Evolutionary conservation across 805 yeast genomes (phyloP).

Genomic region (Pichia scutulata): DNA sequence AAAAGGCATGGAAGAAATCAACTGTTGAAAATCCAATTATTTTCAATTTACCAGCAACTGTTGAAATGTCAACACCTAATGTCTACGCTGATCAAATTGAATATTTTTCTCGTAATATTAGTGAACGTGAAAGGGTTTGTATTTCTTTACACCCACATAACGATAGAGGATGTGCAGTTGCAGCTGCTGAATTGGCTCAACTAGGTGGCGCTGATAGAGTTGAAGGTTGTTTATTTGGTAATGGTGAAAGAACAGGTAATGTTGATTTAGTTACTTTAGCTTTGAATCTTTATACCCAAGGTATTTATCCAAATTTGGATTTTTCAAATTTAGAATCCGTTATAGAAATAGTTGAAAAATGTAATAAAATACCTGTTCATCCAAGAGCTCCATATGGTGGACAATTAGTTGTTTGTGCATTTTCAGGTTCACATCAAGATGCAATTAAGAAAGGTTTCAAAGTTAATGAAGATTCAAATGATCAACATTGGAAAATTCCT

Average conservation of each 20-base stretch:
- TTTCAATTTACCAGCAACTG: slow-evolving; percentile 80
- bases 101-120: slow-evolving; percentile 52
- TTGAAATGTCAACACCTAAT: slow-evolving; percentile 74
- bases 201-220: slow-evolving; percentile 85
- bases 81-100: slow-evolving; percentile 82
- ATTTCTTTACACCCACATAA: slow-evolving; percentile 78
- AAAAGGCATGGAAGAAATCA: slow-evolving; percentile 62
- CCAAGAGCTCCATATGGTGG: slow-evolving; percentile 82
- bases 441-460: slow-evolving; percentile 80
- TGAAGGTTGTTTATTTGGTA: slow-evolving; percentile 80
- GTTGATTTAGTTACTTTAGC: slow-evolving; percentile 77
- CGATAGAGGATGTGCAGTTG: slow-evolving; percentile 85
- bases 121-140: slow-evolving; percentile 62
- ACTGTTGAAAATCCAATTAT: slow-evolving; percentile 57
- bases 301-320: slow-evolving; percentile 62
- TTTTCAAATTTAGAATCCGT: slow-evolving; percentile 59
- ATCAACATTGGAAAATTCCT: slow-evolving; percentile 60
- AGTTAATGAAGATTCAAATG: slow-evolving; percentile 33
- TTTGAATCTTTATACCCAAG: slow-evolving; percentile 72
- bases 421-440: slow-evolving; percentile 82
- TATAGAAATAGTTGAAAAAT: slow-evolving; percentile 66
- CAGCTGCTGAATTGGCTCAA: slow-evolving; percentile 76
- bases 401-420: slow-evolving; percentile 74
- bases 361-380: slow-evolving; percentile 74
- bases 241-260: slow-evolving; percentile 84